These are phyloP conservation scores for Leucosporidium creatinivorum DNA, from an alignment of 768 basidiomycete species.

Conservation along the genomic window DNA sequence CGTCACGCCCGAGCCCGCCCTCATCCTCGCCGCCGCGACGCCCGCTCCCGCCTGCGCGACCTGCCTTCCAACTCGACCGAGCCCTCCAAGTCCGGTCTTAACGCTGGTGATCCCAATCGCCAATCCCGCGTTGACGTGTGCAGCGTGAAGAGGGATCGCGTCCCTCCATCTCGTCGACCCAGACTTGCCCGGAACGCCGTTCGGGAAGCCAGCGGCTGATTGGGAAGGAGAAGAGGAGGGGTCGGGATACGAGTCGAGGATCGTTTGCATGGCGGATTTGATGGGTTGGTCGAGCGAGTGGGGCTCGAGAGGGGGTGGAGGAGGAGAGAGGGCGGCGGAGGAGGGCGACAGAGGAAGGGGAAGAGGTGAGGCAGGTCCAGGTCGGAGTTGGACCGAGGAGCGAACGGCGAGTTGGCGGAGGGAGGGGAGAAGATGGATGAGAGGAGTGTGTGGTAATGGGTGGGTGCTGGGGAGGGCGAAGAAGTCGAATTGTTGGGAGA, in stretches of 20 bases:
- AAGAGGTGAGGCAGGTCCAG: background rate
- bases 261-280: slow-evolving; percentile 33
- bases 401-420: slow-evolving; percentile 19
- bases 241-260: slow-evolving; percentile 23
- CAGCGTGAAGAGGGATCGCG: slow-evolving; percentile 13
- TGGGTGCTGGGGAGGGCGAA: slow-evolving; percentile 67
- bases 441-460: background rate
- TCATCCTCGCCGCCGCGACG: background rate
- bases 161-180: slow-evolving; percentile 24
- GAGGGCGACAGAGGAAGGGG: background rate
- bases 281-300: slow-evolving; percentile 29
- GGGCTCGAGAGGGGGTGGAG: slow-evolving; percentile 2
- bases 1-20: background rate
- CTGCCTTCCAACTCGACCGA: slow-evolving; percentile 8
- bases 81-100: slow-evolving; percentile 6
- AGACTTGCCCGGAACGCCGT: slow-evolving; percentile 29
- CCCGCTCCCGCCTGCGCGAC: background rate
- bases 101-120: background rate
- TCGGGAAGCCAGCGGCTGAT: slow-evolving; percentile 29
- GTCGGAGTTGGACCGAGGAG: slow-evolving; percentile 14
- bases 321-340: background rate
- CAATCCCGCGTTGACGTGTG: slow-evolving; percentile 27
- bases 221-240: slow-evolving; percentile 9
- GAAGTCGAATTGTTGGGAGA: slow-evolving; percentile 78
- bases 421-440: background rate